Percentiles rank a stretch among this genome's conserved stretches.
Evolutionary conservation across 306 rosid genomes (phyloP).

Genomic region (Fagus sylvatica): DNA sequence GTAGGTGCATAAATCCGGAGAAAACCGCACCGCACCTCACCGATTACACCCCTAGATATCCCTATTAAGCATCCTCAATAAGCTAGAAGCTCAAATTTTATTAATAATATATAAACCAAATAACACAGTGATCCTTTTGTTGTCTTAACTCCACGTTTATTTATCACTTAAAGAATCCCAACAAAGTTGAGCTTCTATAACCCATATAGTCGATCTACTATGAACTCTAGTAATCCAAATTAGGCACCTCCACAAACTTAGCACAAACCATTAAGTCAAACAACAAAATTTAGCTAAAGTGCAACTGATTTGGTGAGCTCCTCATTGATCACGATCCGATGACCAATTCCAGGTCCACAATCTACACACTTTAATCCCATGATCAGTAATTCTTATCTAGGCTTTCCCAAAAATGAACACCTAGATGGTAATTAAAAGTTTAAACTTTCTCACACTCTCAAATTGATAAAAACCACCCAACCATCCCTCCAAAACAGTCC

Average conservation of each 20-base stretch:
- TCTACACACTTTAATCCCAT: neutral
- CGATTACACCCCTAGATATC: too few species aligned
- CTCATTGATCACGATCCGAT: neutral
- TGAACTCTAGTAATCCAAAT: neutral
- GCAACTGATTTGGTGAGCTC: neutral
- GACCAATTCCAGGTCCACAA: neutral
- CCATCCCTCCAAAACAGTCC: slow-evolving; percentile 4
- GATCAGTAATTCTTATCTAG: neutral
- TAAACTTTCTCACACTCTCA: neutral
- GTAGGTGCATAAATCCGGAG: too few species aligned
- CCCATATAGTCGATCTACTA: neutral
- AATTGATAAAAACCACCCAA: neutral
- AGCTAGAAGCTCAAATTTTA: neutral
- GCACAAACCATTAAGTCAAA: neutral
- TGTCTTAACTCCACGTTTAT: neutral
- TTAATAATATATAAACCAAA: neutral
- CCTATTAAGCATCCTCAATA: neutral
- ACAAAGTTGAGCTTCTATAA: neutral
- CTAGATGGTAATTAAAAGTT: neutral
- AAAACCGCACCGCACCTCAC: too few species aligned
- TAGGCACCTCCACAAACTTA: neutral
- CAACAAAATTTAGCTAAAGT: neutral
- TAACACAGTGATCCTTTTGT: neutral
- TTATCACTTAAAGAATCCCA: neutral
- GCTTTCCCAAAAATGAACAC: slow-evolving; percentile 5